Percentiles rank a stretch among this genome's conserved stretches.
Conservation (phyloP, 1,284 basidiomycete genomes). For the Cronartium ribicola region DNA sequence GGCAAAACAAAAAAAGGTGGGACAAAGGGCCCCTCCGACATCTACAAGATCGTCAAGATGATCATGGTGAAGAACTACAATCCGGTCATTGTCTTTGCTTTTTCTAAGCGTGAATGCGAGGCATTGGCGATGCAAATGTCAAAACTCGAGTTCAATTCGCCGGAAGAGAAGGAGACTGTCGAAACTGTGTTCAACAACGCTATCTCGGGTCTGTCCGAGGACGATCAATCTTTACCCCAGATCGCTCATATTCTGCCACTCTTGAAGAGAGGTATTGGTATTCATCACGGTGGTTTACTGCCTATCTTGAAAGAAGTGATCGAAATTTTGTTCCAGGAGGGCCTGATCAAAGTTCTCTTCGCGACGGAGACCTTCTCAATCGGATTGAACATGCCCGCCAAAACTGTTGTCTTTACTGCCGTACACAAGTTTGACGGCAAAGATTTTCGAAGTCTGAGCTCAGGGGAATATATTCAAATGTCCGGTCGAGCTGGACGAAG, state of each 20-base stretch:
- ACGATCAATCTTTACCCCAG: constrained; percentile 86
- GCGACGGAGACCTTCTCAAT: constrained; percentile 99
- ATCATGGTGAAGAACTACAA: constrained; percentile 98
- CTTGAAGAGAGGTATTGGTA: constrained; percentile 91
- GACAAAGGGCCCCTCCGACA: constrained; percentile 90
- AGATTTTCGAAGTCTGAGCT: constrained; percentile 78
- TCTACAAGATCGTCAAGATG: constrained; percentile 97
- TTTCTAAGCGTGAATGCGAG: constrained; percentile 98
- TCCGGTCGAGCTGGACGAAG: constrained; percentile 95
- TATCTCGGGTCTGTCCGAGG: constrained; percentile 78
- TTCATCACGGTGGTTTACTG: constrained; percentile 95
- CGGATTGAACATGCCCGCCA: constrained; percentile 98
- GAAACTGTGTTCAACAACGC: constrained; percentile 90
- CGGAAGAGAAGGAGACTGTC: constrained; percentile 87
- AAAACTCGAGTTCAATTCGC: constrained; percentile 92
- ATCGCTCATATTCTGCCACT: constrained; percentile 90
- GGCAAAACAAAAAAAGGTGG: constrained; percentile 86
- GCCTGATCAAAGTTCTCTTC: constrained; percentile 97
- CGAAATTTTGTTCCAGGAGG: constrained; percentile 98
- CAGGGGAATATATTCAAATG: constrained; percentile 70
- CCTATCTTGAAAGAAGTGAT: constrained; percentile 99
- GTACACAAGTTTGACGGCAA: constrained; percentile 94
- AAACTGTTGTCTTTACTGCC: constrained; percentile 96
- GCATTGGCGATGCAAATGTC: constrained; percentile 82
- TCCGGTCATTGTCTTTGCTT: constrained; percentile 97